A percentile compares a stretch with the other conserved stretches of the same genome.
Conservation (phyloP, 1,284 basidiomycete genomes). For the Cryptococcus jaspeensis region DNA sequence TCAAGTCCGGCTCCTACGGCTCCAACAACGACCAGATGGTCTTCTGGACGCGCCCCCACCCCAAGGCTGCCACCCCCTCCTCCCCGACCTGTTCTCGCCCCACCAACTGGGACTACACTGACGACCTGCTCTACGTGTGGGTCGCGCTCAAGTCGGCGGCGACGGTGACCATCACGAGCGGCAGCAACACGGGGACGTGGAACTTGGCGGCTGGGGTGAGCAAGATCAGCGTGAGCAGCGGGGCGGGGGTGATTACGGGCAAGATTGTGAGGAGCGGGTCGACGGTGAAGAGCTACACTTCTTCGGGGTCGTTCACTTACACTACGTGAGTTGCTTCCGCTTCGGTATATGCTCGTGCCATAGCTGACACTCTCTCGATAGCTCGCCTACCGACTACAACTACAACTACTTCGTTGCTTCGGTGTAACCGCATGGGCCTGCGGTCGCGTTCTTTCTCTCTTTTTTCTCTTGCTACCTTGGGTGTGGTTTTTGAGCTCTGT, state of each 20-base stretch:
- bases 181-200: constrained; percentile 29
- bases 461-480: too few relatives aligned
- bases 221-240: constrained; percentile 38
- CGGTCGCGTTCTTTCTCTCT: too few relatives aligned
- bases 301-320: constrained; percentile 34
- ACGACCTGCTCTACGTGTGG: constrained; percentile 62
- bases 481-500: too few relatives aligned
- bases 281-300: constrained; percentile 34
- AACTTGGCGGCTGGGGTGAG: constrained; percentile 35
- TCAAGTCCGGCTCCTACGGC: constrained; percentile 71
- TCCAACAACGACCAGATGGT: constrained; percentile 64
- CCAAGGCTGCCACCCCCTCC: constrained; percentile 55
- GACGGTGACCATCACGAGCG: constrained; percentile 55
- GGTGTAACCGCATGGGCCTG: constrained; percentile 3
- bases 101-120: constrained; percentile 36
- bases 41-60: constrained; percentile 72
- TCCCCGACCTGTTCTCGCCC: constrained; percentile 38
- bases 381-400: constrained; percentile 42
- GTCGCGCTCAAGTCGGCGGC: constrained; percentile 62
- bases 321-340: constrained; percentile 19
- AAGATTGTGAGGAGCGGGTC: constrained; percentile 33
- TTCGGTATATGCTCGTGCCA: not conserved
- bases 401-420: constrained; percentile 48
- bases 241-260: constrained; percentile 34
- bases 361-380: constrained; percentile 5